Percentiles rank a stretch among this genome's conserved stretches.
Conservation (phyloP, 257 asterid genomes). For the Craterostigma plantagineum region DNA sequence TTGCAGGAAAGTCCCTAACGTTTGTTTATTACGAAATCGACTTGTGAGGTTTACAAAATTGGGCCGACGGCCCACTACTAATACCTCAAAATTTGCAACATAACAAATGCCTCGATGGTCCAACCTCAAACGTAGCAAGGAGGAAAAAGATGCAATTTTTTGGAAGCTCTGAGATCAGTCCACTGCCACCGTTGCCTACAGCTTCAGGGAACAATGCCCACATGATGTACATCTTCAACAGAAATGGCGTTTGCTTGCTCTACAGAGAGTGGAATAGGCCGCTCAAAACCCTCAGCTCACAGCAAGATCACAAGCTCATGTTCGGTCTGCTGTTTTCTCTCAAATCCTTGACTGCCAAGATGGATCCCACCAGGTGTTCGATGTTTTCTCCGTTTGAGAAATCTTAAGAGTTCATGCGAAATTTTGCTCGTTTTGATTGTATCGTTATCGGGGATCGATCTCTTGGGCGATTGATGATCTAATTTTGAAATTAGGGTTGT, state of each 20-base stretch:
- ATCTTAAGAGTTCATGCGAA: not conserved
- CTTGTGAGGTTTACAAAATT: too few species aligned
- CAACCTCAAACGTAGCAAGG: too few species aligned
- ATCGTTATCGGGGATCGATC: not conserved
- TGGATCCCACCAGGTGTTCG: constrained; percentile 88
- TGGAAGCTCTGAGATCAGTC: constrained; percentile 82
- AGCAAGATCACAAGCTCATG: constrained; percentile 94
- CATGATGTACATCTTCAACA: constrained; percentile 77
- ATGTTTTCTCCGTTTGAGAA: not conserved
- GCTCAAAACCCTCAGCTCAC: constrained; percentile 68
- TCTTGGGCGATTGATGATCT: not conserved
- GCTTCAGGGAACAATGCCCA: constrained; percentile 80
- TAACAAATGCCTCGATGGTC: too few species aligned
- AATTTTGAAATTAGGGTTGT: too few species aligned
- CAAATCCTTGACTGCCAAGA: constrained; percentile 79
- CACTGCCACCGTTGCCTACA: constrained; percentile 70
- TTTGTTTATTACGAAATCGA: too few species aligned
- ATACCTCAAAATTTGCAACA: too few species aligned
- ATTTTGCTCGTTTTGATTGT: not conserved
- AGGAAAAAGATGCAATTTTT: constrained; percentile 59
- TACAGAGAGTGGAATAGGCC: constrained; percentile 98
- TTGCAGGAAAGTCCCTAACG: too few species aligned
- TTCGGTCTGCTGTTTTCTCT: constrained; percentile 95
- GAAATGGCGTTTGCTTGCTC: constrained; percentile 73
- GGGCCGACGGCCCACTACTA: too few species aligned